Conservation (phyloP, 1,284 basidiomycete species). For the Bjerkandera adusta region DNA sequence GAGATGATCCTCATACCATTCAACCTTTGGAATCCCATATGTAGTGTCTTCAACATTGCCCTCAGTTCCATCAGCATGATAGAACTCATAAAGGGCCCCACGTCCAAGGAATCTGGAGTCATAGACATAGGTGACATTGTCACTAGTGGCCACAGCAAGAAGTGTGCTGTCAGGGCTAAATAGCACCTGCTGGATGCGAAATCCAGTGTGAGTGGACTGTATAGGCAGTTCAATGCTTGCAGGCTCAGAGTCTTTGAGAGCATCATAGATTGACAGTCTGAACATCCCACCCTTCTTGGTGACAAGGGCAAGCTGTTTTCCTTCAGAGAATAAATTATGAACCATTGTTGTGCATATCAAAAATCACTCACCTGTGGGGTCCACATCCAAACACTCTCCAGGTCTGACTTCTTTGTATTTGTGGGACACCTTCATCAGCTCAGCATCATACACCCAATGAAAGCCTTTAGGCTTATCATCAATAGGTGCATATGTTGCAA, state of each 20-base stretch:
- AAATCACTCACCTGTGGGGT: constrained; percentile 38
- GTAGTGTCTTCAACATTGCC: constrained; percentile 19
- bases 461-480: constrained; percentile 36
- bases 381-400: constrained; percentile 40
- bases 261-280: constrained; percentile 9
- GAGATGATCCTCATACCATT: constrained; percentile 51
- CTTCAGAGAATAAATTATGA: constrained; percentile 1
- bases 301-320: constrained; percentile 12
- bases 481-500: constrained; percentile 17
- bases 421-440: constrained; percentile 25
- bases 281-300: constrained; percentile 3
- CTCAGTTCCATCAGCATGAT: constrained; percentile 36
- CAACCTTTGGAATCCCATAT: constrained; percentile 53
- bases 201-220: constrained; percentile 17
- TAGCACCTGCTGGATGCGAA: constrained; percentile 38
- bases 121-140: constrained; percentile 61
- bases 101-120: constrained; percentile 53
- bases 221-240: constrained; percentile 26
- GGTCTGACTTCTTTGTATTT: constrained; percentile 36
- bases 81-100: constrained; percentile 44
- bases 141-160: constrained; percentile 56
- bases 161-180: constrained; percentile 62
- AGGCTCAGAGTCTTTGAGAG: neutral
- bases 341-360: neutral
- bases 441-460: constrained; percentile 52